Evolutionary conservation across 2,329 filamentous ascomycete genomes (phyloP), one percentile per base, ranked within the genome.

Genomic region (Ceratocystis diversiconidia): DNA sequence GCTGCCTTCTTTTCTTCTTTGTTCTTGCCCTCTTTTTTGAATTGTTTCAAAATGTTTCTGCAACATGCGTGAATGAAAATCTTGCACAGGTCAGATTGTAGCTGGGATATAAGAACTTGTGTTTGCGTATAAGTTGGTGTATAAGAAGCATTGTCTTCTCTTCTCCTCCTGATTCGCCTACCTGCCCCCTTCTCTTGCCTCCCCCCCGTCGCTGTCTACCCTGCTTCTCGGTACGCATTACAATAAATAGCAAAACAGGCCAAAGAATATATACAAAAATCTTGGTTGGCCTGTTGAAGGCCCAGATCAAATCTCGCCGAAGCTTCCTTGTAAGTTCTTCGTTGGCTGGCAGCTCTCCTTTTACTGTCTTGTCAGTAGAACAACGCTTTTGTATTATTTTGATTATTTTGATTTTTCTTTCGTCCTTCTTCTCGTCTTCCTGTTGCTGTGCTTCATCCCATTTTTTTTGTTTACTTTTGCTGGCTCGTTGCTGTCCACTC

Each of bases 341-440:
- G 32, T 63, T 63, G 28, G 43, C 44, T 63, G 36, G 61, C 15
- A 28, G 28, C 32, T 63, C 46, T 63, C 28, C 41, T 48, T 63
- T 46, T 63, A 22, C 10, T 41, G 36, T 41, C 36, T 41, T 41
- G 36, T 41, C 36, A 41, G 36, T 41, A 41, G 36, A 41, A 41
- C 36, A 41, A 41, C 36, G 36, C 36, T 63, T 63, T 46, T 28
- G 25, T 28, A 19, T 17, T 57, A 10, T 15, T 57, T 25, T 8
- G 6, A 10, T 48, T 48, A 5, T 17, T 48, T 22, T 22, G 36
- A 41, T 50, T 12, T 22, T 7, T 50, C 17, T 5, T 50, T 22
- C 25, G 50, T 55, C n/a, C 50, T 28, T 28, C 50, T 28, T 17
- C 15, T 57, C 46, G 6, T 22, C 46, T 57, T 30, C 12, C n/a